Percentiles rank a stretch among this genome's conserved stretches.
Conservation (phyloP, 225 moss, liverwort and hornwort species). For the Polytrichum formosum region DNA sequence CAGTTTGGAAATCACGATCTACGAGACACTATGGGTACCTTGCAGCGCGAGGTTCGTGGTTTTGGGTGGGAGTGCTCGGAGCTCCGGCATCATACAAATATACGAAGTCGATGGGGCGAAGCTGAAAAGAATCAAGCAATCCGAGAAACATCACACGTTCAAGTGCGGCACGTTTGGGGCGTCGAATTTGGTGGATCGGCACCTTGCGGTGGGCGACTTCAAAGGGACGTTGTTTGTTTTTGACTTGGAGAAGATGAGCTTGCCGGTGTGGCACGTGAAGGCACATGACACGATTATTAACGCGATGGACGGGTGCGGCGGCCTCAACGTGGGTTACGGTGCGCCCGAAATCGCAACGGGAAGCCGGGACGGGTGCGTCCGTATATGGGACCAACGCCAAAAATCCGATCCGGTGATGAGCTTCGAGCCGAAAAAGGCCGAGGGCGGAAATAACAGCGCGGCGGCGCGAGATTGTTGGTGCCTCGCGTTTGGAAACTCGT, state of each 20-base stretch:
- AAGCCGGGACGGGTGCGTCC: conserved; percentile 70
- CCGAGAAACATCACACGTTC: conserved; percentile 58
- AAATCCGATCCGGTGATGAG: conserved; percentile 47
- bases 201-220: conserved; percentile 77
- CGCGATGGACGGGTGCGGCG: conserved; percentile 83
- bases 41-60: conserved; percentile 89
- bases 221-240: conserved; percentile 78
- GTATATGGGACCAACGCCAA: conserved; percentile 84
- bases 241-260: conserved; percentile 69
- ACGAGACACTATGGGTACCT: conserved; percentile 87
- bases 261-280: conserved; percentile 72
- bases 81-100: conserved; percentile 69
- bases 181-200: conserved; percentile 49
- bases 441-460: not conserved
- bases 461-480: conserved; percentile 80
- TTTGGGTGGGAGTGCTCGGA: conserved; percentile 72
- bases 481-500: conserved; percentile 89
- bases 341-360: conserved; percentile 76
- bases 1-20: conserved; percentile 58
- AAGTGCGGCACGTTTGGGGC: conserved; percentile 93
- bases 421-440: conserved; percentile 41
- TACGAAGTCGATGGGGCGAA: conserved; percentile 69
- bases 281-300: conserved; percentile 80
- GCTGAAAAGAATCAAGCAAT: conserved; percentile 62
- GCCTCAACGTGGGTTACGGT: conserved; percentile 71